phyloP scores from a whole-genome alignment of 768 basidiomycete species.

The Suillus occidentalis region DNA sequence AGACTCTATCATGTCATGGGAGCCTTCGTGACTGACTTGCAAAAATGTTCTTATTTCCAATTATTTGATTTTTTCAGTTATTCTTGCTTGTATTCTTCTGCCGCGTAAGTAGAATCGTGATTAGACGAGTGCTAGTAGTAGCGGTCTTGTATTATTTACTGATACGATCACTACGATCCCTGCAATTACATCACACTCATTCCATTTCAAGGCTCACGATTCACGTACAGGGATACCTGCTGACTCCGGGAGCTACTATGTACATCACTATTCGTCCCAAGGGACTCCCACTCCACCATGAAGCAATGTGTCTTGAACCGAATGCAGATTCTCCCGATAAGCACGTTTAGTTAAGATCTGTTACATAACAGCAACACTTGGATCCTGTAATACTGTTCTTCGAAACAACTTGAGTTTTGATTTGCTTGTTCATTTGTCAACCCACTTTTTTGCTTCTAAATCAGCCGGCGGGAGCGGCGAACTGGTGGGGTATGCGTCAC shows the following conservation, averaged over 20 bases:
- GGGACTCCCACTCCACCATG: neutral
- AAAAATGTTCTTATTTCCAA: neutral
- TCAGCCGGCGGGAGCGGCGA: too few relatives aligned
- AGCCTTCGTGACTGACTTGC: constrained; percentile 38
- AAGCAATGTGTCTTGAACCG: neutral
- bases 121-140: too few relatives aligned
- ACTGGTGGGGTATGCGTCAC: too few relatives aligned
- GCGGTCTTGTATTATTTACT: neutral
- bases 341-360: neutral
- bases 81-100: neutral
- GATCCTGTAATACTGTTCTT: constrained; percentile 4
- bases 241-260: too few relatives aligned
- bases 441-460: too few relatives aligned
- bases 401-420: too few relatives aligned
- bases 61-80: neutral
- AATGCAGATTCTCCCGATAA: constrained; percentile 2
- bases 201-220: neutral
- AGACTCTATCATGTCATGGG: constrained; percentile 65
- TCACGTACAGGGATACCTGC: too few relatives aligned
- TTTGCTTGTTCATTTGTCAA: too few relatives aligned
- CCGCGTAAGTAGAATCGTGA: neutral
- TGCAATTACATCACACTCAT: too few relatives aligned
- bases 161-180: neutral
- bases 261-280: neutral
- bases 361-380: neutral